Evolutionary conservation across 2,329 filamentous ascomycete genomes (phyloP).

Genomic region (Aphanocladium album): DNA sequence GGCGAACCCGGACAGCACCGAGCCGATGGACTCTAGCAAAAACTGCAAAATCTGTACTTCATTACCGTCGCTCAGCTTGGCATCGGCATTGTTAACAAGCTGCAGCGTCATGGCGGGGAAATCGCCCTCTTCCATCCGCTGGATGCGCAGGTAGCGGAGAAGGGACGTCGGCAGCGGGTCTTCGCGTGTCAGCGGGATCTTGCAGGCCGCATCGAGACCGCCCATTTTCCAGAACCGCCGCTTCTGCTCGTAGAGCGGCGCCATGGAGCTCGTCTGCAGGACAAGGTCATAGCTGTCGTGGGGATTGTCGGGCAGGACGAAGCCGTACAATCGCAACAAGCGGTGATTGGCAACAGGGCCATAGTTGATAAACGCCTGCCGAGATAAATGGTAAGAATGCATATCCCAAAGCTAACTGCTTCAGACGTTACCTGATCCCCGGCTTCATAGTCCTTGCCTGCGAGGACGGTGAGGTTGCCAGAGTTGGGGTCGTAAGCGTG

Average conservation of each 20-base stretch:
- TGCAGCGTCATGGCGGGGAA: slow-evolving; percentile 22
- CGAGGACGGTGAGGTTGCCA: slow-evolving; percentile 26
- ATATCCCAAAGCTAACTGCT: neutral
- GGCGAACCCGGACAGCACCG: slow-evolving; percentile 26
- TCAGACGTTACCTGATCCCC: slow-evolving; percentile 27
- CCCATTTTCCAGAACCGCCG: slow-evolving; percentile 29
- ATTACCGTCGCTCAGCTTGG: slow-evolving; percentile 27
- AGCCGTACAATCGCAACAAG: slow-evolving; percentile 33
- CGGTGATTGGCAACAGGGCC: slow-evolving; percentile 29
- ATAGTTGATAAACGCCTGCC: slow-evolving; percentile 30
- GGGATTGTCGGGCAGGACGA: slow-evolving; percentile 30
- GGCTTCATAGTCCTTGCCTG: slow-evolving; percentile 21
- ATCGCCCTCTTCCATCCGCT: slow-evolving; percentile 26
- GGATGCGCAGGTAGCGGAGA: slow-evolving; percentile 32
- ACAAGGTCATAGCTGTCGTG: slow-evolving; percentile 33
- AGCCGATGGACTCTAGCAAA: slow-evolving; percentile 27
- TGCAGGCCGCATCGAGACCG: slow-evolving; percentile 26
- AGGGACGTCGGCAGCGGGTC: slow-evolving; percentile 29
- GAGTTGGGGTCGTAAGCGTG: slow-evolving; percentile 29
- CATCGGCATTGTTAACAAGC: slow-evolving; percentile 19
- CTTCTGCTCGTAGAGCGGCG: slow-evolving; percentile 30
- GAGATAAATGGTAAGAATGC: too few species aligned
- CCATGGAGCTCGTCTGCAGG: slow-evolving; percentile 28
- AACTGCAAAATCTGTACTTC: slow-evolving; percentile 27
- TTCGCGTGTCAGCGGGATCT: slow-evolving; percentile 28